Evolutionary conservation across 345 rosid genomes (phyloP).

Genomic region (Eucalyptus regnans): DNA sequence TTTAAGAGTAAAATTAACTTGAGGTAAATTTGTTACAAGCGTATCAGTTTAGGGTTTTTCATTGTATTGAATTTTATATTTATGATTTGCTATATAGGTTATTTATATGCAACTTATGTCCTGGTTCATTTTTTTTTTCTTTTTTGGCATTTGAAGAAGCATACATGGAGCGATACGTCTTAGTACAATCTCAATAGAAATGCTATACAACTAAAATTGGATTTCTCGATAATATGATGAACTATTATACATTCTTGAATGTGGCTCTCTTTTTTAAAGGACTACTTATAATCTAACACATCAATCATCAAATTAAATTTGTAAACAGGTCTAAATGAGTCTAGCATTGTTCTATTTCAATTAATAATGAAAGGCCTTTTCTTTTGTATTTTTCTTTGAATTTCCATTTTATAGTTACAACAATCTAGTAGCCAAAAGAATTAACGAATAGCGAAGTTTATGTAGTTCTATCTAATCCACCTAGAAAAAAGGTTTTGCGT

Average conservation of each 20-base stretch:
- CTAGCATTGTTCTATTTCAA: not conserved
- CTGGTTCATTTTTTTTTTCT: not conserved
- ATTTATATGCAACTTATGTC: not conserved
- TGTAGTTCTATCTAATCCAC: not conserved
- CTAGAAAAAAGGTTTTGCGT: not conserved
- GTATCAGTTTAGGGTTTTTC: too few relatives aligned
- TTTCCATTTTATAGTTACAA: not conserved
- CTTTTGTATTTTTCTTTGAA: not conserved
- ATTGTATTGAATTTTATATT: too few relatives aligned
- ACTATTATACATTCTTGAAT: not conserved
- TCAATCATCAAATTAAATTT: not conserved
- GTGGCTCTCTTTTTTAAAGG: not conserved
- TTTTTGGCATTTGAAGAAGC: not conserved
- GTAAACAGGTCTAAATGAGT: not conserved
- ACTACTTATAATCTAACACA: not conserved
- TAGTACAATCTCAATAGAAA: not conserved
- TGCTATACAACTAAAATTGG: not conserved
- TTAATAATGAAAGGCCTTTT: not conserved
- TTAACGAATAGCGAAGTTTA: not conserved
- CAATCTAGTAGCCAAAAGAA: not conserved
- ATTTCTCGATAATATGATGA: not conserved
- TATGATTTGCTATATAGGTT: not conserved
- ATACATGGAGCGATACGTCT: not conserved
- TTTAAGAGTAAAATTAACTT: not conserved
- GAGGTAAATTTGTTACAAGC: rapidly evolving